Evolutionary conservation across 2,329 filamentous ascomycete species (phyloP).

Genomic region (Pseudogymnoascus sp.): DNA sequence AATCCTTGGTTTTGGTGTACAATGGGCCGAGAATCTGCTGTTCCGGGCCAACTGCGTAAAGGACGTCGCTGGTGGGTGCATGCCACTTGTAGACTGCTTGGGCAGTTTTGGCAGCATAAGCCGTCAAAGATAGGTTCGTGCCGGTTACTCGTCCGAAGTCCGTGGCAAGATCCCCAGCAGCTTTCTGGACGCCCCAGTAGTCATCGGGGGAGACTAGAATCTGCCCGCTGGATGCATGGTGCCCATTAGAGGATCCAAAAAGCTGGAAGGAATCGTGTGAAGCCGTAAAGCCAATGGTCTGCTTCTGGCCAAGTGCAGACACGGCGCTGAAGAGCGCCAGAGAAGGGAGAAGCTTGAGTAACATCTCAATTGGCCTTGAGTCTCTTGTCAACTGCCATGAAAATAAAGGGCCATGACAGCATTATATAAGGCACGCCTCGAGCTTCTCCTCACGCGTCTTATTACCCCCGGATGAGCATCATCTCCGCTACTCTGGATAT

Average conservation of each 20-base stretch:
- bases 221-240: slow-evolving; percentile 32
- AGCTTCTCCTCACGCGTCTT: slow-evolving; percentile 10
- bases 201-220: slow-evolving; percentile 51
- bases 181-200: slow-evolving; percentile 59
- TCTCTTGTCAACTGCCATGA: neutral
- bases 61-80: slow-evolving; percentile 1
- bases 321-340: slow-evolving; percentile 19
- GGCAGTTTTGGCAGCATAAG: slow-evolving; percentile 15
- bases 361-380: slow-evolving; percentile 13
- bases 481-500: slow-evolving; percentile 6
- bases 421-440: slow-evolving; percentile 7
- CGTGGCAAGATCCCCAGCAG: slow-evolving; percentile 55
- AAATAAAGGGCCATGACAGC: slow-evolving; percentile 13
- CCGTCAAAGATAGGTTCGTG: slow-evolving; percentile 44
- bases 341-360: slow-evolving; percentile 13
- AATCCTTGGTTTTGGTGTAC: slow-evolving; percentile 33
- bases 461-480: neutral
- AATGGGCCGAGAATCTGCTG: slow-evolving; percentile 37
- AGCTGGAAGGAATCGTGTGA: slow-evolving; percentile 15
- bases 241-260: neutral
- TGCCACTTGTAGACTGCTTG: neutral
- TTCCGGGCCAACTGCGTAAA: slow-evolving; percentile 34
- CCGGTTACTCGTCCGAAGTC: slow-evolving; percentile 67
- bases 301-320: slow-evolving; percentile 39
- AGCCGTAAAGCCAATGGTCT: slow-evolving; percentile 34